Conservation (phyloP, 176 grass and related monocot species). For the Areca catechu region DNA sequence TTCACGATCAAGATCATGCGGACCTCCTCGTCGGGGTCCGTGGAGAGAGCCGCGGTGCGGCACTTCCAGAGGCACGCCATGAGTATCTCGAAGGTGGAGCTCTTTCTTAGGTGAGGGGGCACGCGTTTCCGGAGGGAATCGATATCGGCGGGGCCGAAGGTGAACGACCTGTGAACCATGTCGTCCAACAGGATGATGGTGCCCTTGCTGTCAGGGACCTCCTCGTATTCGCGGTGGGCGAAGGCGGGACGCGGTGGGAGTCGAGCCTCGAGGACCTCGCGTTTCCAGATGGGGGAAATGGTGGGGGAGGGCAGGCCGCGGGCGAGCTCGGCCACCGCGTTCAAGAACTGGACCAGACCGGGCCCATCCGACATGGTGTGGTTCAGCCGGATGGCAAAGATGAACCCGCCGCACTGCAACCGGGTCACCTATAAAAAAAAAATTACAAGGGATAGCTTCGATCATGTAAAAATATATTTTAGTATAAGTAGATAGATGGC, state of each 20-base stretch:
- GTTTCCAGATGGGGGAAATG: constrained; percentile 40
- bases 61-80: constrained; percentile 65
- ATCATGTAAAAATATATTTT: too few relatives aligned
- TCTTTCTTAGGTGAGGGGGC: constrained; percentile 15
- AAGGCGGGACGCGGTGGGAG: constrained; percentile 33
- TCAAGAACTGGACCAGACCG: constrained; percentile 12
- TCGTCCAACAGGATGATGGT: constrained; percentile 64
- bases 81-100: constrained; percentile 77
- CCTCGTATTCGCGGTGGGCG: constrained; percentile 64
- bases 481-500: too few relatives aligned
- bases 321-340: constrained; percentile 30
- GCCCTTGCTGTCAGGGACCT: constrained; percentile 61
- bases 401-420: constrained; percentile 13
- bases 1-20: constrained; percentile 63
- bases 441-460: too few relatives aligned
- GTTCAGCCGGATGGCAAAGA: constrained; percentile 11
- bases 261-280: constrained; percentile 45
- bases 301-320: constrained; percentile 29
- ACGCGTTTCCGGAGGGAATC: constrained; percentile 34
- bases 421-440: constrained; percentile 10
- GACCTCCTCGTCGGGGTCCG: constrained; percentile 62
- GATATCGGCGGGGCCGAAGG: constrained; percentile 47
- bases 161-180: constrained; percentile 67
- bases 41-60: constrained; percentile 54
- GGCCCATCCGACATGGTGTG: constrained; percentile 13